Conservation (phyloP, 2,329 filamentous ascomycete species). For the Fusarium nygamai region DNA sequence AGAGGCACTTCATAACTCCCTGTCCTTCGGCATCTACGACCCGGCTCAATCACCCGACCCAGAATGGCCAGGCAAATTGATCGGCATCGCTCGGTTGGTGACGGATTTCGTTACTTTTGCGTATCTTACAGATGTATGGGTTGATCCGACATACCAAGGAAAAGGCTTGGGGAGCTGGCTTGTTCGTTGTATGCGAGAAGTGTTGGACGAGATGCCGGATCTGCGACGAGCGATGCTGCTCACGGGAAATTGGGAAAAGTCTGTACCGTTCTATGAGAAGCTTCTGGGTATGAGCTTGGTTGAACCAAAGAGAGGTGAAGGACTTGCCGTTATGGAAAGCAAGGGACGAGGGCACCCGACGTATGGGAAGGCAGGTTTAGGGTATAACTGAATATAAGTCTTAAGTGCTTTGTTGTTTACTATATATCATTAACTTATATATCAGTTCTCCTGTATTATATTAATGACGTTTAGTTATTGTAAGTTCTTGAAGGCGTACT, state of each 20-base stretch:
- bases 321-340: constrained; percentile 42
- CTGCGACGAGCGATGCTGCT: constrained; percentile 65
- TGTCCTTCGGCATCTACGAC: constrained; percentile 66
- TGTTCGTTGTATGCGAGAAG: constrained; percentile 65
- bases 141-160: constrained; percentile 63
- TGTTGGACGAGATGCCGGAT: constrained; percentile 60
- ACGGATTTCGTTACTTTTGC: constrained; percentile 73
- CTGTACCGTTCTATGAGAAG: constrained; percentile 48
- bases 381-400: too few species aligned
- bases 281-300: constrained; percentile 46
- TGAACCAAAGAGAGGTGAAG: constrained; percentile 31
- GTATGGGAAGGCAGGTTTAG: not conserved
- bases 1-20: constrained; percentile 60
- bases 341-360: constrained; percentile 38
- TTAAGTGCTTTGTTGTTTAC: too few species aligned
- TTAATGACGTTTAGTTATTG: too few species aligned
- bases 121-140: constrained; percentile 71
- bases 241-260: constrained; percentile 49
- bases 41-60: not conserved
- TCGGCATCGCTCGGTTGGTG: constrained; percentile 58
- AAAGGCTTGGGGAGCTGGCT: constrained; percentile 70
- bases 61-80: constrained; percentile 2
- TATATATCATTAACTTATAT: too few species aligned
- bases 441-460: too few species aligned
- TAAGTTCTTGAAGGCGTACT: too few species aligned